phyloP scores from a whole-genome alignment of 2,329 filamentous ascomycete genomes.

The Sarocladium kiliense region DNA sequence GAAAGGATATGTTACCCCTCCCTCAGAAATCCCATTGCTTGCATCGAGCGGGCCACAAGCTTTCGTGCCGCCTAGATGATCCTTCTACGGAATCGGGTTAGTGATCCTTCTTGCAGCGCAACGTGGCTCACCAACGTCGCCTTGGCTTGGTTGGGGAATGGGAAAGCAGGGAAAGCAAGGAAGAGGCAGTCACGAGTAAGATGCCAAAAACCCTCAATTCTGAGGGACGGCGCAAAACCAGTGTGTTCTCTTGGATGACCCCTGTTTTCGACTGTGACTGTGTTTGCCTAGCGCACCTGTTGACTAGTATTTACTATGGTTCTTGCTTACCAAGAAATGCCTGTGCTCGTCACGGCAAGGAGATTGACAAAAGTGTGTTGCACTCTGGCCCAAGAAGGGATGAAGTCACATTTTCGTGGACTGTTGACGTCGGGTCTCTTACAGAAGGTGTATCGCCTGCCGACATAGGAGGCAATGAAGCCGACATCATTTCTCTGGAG shows the following conservation, averaged over 20 bases:
- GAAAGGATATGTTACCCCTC: conserved; percentile 1
- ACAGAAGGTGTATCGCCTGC: neutral
- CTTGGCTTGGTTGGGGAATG: neutral
- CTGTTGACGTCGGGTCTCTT: neutral
- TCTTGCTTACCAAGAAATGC: no score
- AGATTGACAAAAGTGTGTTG: neutral
- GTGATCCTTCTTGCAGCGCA: neutral
- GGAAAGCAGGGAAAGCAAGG: neutral
- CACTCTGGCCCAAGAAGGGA: neutral
- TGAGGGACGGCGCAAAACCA: neutral
- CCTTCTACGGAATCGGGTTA: conserved; percentile 1
- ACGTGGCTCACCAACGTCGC: neutral
- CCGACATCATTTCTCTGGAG: conserved; percentile 4
- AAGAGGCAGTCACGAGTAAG: neutral
- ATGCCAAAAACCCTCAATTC: neutral
- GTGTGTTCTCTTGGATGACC: neutral
- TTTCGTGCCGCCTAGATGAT: neutral
- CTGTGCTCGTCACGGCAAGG: neutral
- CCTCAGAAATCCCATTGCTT: neutral
- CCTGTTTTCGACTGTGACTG: neutral
- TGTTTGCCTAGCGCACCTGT: no score
- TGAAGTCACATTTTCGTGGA: neutral
- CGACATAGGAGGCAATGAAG: neutral
- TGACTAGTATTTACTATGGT: no score
- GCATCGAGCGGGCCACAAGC: neutral